Percentiles rank a stretch among this genome's conserved stretches.
phyloP scores from a whole-genome alignment of 2,329 filamentous ascomycete genomes.

The Tricladium varicosporioides region DNA sequence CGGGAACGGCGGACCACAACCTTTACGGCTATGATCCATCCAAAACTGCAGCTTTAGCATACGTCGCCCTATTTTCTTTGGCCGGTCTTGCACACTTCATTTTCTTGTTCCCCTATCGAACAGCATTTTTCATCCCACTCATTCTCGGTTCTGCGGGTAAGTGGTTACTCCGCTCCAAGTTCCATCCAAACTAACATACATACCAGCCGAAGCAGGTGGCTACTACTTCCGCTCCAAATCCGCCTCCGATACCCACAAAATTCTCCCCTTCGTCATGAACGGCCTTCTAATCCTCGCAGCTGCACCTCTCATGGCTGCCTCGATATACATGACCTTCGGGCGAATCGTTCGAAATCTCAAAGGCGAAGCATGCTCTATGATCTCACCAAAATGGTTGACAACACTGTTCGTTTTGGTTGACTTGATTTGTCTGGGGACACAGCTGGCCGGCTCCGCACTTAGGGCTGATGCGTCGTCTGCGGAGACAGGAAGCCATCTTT shows the following conservation, averaged over 20 bases:
- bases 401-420: constrained; percentile 51
- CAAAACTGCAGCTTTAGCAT: constrained; percentile 17
- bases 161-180: neutral
- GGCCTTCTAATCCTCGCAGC: constrained; percentile 41
- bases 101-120: constrained; percentile 16
- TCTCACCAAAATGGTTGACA: constrained; percentile 44
- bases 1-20: constrained; percentile 7
- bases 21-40: constrained; percentile 18
- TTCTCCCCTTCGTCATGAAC: constrained; percentile 39
- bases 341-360: constrained; percentile 38
- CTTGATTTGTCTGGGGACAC: constrained; percentile 45
- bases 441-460: constrained; percentile 38
- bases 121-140: constrained; percentile 19
- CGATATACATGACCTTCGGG: constrained; percentile 47
- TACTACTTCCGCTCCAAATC: constrained; percentile 14
- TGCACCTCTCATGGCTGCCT: constrained; percentile 42
- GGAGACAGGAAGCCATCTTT: constrained; percentile 40
- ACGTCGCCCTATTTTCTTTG: constrained; percentile 17
- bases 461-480: neutral
- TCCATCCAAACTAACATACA: neutral
- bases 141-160: constrained; percentile 19
- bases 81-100: constrained; percentile 13
- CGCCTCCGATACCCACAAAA: neutral
- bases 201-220: constrained; percentile 15
- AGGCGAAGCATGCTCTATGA: constrained; percentile 41